Evolutionary conservation across 2,329 filamentous ascomycete species (phyloP).

Genomic region (Sporothrix luriei): DNA sequence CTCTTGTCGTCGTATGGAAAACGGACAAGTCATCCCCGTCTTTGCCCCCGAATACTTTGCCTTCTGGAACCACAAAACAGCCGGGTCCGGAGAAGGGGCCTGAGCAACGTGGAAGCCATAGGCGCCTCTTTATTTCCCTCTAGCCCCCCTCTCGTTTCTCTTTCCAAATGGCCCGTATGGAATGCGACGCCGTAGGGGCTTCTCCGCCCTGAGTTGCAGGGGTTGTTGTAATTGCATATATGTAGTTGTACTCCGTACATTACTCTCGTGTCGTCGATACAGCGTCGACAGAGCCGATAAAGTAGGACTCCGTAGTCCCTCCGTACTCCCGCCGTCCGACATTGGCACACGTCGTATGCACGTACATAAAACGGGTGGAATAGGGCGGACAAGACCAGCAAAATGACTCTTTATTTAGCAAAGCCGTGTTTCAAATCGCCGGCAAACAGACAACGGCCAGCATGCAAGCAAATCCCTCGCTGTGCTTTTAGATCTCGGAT

Average conservation of each 20-base stretch:
- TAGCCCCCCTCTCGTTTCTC: not conserved
- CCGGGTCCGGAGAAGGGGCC: conserved; percentile 17
- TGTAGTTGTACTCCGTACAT: not conserved
- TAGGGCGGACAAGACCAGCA: not conserved
- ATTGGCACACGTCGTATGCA: conserved; percentile 17
- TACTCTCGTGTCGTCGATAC: not conserved
- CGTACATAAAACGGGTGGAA: conserved; percentile 3
- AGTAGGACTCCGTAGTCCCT: not conserved
- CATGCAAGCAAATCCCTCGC: not conserved
- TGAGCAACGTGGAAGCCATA: conserved; percentile 21
- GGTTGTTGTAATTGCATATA: conserved; percentile 24
- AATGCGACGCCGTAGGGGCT: not conserved
- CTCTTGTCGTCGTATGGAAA: not conserved
- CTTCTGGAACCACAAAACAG: conserved; percentile 11
- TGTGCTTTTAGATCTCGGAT: not conserved
- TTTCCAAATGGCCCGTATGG: not conserved
- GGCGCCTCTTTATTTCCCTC: not conserved
- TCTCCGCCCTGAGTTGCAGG: conserved; percentile 10
- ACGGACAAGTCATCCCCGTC: not conserved
- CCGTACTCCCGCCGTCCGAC: too few relatives aligned
- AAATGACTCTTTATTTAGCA: not conserved
- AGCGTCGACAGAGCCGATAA: not conserved
- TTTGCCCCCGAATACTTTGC: not conserved
- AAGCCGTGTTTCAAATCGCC: conserved; percentile 12
- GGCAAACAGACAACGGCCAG: not conserved